These are phyloP conservation scores for Saturnispora sekii DNA, from an alignment of 805 yeast species.

Conservation along the genomic window DNA sequence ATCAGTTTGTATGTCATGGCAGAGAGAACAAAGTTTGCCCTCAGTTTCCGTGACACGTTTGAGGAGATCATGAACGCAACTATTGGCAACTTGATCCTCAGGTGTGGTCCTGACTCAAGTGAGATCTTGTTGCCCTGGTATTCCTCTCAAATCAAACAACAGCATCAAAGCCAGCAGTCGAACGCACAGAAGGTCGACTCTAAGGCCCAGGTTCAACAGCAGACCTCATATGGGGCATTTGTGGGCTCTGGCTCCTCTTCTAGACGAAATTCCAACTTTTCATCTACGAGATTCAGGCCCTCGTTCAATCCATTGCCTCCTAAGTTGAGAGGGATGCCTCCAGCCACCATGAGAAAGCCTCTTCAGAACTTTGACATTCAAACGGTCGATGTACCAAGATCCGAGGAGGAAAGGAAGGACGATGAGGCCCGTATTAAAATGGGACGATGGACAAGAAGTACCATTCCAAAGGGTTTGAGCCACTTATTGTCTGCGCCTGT, in stretches of 20 bases:
- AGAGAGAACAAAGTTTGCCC: constrained; percentile 53
- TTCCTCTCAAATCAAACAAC: constrained; percentile 7
- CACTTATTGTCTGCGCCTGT: constrained; percentile 33
- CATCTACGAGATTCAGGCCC: background rate
- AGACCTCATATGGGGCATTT: too few relatives aligned
- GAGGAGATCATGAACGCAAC: constrained; percentile 60
- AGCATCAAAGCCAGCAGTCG: background rate
- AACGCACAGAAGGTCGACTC: too few relatives aligned
- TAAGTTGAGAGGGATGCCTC: constrained; percentile 40
- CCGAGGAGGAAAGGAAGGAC: constrained; percentile 31
- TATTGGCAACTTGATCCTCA: constrained; percentile 47
- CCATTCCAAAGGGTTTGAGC: constrained; percentile 46
- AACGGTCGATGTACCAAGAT: constrained; percentile 23
- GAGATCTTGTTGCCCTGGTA: constrained; percentile 36
- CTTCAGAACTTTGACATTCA: constrained; percentile 29
- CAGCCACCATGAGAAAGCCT: constrained; percentile 43
- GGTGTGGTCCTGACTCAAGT: constrained; percentile 55
- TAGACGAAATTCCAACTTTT: too few relatives aligned
- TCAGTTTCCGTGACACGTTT: constrained; percentile 55
- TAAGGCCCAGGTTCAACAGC: background rate
- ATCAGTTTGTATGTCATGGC: constrained; percentile 56
- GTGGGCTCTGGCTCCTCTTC: too few relatives aligned
- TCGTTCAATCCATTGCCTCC: background rate
- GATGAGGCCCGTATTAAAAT: constrained; percentile 41
- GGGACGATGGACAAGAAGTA: constrained; percentile 40